Evolutionary conservation across 208 protist genomes (phyloP).

Genomic region (Crithidia expoeki): DNA sequence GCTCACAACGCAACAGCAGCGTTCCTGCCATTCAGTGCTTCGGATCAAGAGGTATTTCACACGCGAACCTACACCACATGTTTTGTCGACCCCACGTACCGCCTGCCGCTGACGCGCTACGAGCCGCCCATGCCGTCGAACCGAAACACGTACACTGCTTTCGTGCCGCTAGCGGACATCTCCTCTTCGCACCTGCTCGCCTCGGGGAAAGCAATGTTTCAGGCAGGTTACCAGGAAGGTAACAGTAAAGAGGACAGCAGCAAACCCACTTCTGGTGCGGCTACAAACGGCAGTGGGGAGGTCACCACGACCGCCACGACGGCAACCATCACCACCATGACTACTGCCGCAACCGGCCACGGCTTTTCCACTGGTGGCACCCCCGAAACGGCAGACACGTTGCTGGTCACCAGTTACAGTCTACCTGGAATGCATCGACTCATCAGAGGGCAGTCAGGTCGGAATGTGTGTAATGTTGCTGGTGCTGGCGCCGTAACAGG

Average conservation of each 20-base stretch:
- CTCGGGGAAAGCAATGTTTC: neutral
- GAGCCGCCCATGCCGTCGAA: slow-evolving; percentile 37
- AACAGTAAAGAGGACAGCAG: neutral
- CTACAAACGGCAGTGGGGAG: slow-evolving; percentile 7
- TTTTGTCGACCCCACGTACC: neutral
- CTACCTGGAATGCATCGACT: neutral
- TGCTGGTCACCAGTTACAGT: slow-evolving; percentile 2
- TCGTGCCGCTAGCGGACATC: slow-evolving; percentile 23
- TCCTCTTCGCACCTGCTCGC: slow-evolving; percentile 26
- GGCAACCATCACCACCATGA: neutral
- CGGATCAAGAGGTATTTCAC: slow-evolving; percentile 5
- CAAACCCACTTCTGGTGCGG: neutral
- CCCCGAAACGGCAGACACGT: slow-evolving; percentile 13
- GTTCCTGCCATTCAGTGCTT: neutral
- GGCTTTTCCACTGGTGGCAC: slow-evolving; percentile 6
- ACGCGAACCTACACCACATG: neutral
- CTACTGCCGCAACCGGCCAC: no score
- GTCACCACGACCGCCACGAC: neutral
- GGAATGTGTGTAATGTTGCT: neutral
- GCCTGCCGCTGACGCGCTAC: slow-evolving; percentile 17
- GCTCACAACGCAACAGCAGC: neutral
- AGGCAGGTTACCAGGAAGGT: neutral
- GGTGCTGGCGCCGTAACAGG: neutral
- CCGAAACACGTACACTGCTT: slow-evolving; percentile 28
- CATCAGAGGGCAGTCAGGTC: neutral